phyloP scores from a whole-genome alignment of 495 filamentous ascomycete species.

The Talaromyces nanjingensis region DNA sequence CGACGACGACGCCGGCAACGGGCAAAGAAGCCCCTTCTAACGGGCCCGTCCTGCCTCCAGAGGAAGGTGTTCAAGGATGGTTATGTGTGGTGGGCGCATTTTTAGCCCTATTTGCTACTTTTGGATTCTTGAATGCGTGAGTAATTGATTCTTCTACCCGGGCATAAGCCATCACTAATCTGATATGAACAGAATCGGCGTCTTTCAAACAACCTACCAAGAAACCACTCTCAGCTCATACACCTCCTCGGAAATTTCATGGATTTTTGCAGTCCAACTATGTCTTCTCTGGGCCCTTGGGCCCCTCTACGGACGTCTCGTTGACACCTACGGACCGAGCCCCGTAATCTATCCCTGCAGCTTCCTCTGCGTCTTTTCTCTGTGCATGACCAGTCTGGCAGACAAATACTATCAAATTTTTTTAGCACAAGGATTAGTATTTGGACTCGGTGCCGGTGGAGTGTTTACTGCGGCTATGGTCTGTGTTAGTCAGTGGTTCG shows the following conservation, averaged over 20 bases:
- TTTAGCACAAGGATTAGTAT: constrained; percentile 28
- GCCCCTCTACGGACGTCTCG: constrained; percentile 23
- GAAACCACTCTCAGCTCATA: constrained; percentile 17
- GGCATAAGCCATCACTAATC: background rate
- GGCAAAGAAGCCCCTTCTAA: background rate
- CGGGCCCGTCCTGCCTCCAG: constrained; percentile 12
- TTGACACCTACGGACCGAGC: constrained; percentile 24
- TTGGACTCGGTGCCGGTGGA: constrained; percentile 28
- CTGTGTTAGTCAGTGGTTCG: constrained; percentile 43
- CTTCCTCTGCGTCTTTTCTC: constrained; percentile 20
- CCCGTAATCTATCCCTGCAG: constrained; percentile 18
- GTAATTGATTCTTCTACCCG: constrained; percentile 7
- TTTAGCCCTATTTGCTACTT: constrained; percentile 17
- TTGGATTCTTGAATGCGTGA: constrained; percentile 26
- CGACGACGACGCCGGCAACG: background rate
- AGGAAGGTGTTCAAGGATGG: constrained; percentile 24
- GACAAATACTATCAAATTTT: constrained; percentile 27
- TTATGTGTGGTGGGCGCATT: constrained; percentile 20
- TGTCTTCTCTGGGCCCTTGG: constrained; percentile 24
- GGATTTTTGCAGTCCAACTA: constrained; percentile 30
- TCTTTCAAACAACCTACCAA: constrained; percentile 24
- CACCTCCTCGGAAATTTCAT: constrained; percentile 22
- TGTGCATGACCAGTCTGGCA: constrained; percentile 29
- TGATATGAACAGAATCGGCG: constrained; percentile 16
- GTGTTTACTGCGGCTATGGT: constrained; percentile 22